These are phyloP conservation scores for Claviceps purpurea DNA, from an alignment of 2,329 filamentous ascomycete species.

Conservation along the genomic window DNA sequence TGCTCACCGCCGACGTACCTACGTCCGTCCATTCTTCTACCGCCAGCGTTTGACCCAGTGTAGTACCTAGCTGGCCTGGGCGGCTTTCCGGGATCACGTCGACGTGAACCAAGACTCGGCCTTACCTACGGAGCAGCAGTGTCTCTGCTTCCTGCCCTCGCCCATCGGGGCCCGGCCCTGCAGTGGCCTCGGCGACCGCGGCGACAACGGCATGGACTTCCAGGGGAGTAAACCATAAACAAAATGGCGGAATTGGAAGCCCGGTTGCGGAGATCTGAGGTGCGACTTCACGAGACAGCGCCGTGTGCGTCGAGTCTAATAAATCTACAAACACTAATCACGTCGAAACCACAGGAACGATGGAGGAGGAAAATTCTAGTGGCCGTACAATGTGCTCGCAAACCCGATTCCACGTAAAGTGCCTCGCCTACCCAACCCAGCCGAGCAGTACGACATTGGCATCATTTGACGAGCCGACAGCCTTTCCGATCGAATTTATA, in stretches of 20 bases:
- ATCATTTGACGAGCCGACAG: conserved; percentile 58
- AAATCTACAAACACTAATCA: conserved; percentile 9
- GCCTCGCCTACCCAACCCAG: conserved; percentile 43
- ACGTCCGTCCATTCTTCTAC: no score
- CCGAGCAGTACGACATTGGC: conserved; percentile 54
- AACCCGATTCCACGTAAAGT: conserved; percentile 57
- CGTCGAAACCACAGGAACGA: no score
- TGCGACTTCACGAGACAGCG: conserved; percentile 12
- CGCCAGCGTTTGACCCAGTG: no score
- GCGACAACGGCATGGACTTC: conserved; percentile 16
- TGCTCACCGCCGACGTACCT: no score
- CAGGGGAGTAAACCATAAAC: conserved; percentile 34
- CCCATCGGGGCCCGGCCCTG: not conserved
- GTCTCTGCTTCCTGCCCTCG: not conserved
- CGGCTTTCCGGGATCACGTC: no score
- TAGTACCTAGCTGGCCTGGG: not conserved
- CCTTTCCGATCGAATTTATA: conserved; percentile 50
- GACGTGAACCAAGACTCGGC: no score
- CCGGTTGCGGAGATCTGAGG: conserved; percentile 42
- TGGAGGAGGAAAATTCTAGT: conserved; percentile 11
- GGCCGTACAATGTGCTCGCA: conserved; percentile 55
- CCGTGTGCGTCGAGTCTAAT: no score
- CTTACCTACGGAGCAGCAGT: no score
- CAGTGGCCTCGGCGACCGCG: not conserved
- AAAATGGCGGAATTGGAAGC: conserved; percentile 37